These are phyloP conservation scores for Arthrobotrys iridis DNA, from an alignment of 2,329 filamentous ascomycete genomes.

Conservation along the genomic window DNA sequence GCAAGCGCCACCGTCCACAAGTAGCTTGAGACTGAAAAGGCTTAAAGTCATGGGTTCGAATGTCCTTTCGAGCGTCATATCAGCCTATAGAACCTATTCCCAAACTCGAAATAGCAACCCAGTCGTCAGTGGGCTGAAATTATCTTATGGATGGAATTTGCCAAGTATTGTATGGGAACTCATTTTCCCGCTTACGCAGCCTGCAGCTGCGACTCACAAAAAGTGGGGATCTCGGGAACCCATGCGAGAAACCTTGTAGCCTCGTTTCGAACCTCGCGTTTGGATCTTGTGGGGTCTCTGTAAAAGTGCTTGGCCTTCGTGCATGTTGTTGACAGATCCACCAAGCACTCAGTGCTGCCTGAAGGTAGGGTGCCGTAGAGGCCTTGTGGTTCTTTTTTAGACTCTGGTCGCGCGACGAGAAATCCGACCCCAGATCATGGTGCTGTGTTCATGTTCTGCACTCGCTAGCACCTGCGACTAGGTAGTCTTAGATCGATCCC, in stretches of 20 bases:
- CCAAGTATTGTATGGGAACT: neutral
- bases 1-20: slow-evolving; percentile 20
- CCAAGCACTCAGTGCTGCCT: slow-evolving; percentile 23
- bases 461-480: neutral
- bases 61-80: neutral
- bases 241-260: slow-evolving; percentile 22
- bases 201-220: neutral
- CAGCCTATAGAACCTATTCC: neutral
- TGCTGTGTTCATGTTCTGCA: neutral
- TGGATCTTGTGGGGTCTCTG: too few relatives aligned
- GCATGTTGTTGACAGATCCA: neutral
- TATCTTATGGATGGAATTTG: neutral
- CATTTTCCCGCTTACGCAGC: neutral
- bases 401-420: slow-evolving; percentile 28
- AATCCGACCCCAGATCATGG: neutral
- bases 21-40: neutral
- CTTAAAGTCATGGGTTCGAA: neutral
- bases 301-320: neutral
- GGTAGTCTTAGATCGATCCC: too few relatives aligned
- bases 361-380: neutral
- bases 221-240: neutral
- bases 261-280: slow-evolving; percentile 24
- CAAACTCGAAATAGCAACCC: neutral
- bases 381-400: neutral
- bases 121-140: neutral